Base-by-base conservation (phyloP, 805 yeast genomes). In the Sungouiella blattae region DNA sequence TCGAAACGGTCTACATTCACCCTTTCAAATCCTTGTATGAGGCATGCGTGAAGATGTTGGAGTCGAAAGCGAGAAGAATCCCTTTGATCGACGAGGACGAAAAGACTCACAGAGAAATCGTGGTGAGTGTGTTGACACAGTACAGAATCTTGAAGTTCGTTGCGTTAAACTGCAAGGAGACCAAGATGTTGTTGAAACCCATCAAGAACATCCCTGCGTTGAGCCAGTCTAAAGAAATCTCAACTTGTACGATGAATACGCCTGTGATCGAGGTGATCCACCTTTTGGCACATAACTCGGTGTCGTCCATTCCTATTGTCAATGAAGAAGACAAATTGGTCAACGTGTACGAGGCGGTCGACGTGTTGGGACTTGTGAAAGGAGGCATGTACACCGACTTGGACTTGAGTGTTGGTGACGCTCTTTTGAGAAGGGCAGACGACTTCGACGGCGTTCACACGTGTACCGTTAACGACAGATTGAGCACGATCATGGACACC, bases 381-480 rank as follows among this genome's bases (percentile, higher is more conserved):
- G 96, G 96, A 26, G 97, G 97, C 4, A 80, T 88, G 55, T 88
- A 91, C 54, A 83, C 88, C 24, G 98, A 93, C 60, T 67, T 91
- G 42, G 83, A 88, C 26, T 68, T 93, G 47, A 82, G 91, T 39
- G 96, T 93, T 4, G 99, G 98, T 3, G 97, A 93, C 60, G 98
- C 98, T 0, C 68, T 93, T 35, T 78, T 93, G 79, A 79, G 95
- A 61, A 72, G 96, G 55, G 81, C 95, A 4, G 96, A 89, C 49
- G 97, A 93, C 57, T 93, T 91, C 52, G 98, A 93, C 61, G 98
- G 99, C 40, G 98, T 93, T 11, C 87, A 88, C 62, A 93, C 98
- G 0, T 93, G 98, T 62, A 87, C 97, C 0, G 71, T 80, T 46
- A 75, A 80, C 47, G 99, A 93, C 58, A 74, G 89, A 44, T 67